Percentiles rank a stretch among this genome's conserved stretches.
Evolutionary conservation across 352 stramenopile genomes (phyloP).

Genomic region (Elongisporangium anandrum): DNA sequence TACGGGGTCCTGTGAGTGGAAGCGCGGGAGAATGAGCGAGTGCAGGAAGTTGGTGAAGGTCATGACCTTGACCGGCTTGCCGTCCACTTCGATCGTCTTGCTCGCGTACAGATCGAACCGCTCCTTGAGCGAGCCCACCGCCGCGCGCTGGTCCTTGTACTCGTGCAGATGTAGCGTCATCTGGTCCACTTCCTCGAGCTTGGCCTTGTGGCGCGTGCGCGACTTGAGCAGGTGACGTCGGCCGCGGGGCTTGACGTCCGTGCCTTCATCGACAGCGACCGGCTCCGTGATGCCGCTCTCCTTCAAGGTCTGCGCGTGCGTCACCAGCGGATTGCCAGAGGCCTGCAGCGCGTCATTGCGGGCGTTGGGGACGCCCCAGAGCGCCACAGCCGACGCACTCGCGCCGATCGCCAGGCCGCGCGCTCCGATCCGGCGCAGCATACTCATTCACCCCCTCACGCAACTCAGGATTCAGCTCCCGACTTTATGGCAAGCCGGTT

Average conservation of each 20-base stretch:
- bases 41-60: slow-evolving; percentile 83
- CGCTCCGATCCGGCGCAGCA: neutral
- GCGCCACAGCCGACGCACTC: neutral
- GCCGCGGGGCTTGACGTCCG: slow-evolving; percentile 6
- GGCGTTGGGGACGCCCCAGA: neutral
- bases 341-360: slow-evolving; percentile 1
- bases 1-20: slow-evolving; percentile 54
- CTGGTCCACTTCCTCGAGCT: slow-evolving; percentile 54
- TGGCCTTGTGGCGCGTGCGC: slow-evolving; percentile 51
- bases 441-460: neutral
- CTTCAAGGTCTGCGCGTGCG: slow-evolving; percentile 3
- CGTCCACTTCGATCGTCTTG: slow-evolving; percentile 24
- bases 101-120: slow-evolving; percentile 64
- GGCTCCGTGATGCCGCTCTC: slow-evolving; percentile 8
- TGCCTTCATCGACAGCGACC: slow-evolving; percentile 5
- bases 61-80: slow-evolving; percentile 37
- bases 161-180: slow-evolving; percentile 68
- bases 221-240: slow-evolving; percentile 54
- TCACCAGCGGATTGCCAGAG: slow-evolving; percentile 3
- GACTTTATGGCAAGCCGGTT: neutral
- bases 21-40: slow-evolving; percentile 67
- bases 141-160: slow-evolving; percentile 38
- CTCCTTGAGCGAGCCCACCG: slow-evolving; percentile 33
- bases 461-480: neutral
- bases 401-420: neutral